Conservation (phyloP, 345 rosid genomes). For the Euphorbia peplus region DNA sequence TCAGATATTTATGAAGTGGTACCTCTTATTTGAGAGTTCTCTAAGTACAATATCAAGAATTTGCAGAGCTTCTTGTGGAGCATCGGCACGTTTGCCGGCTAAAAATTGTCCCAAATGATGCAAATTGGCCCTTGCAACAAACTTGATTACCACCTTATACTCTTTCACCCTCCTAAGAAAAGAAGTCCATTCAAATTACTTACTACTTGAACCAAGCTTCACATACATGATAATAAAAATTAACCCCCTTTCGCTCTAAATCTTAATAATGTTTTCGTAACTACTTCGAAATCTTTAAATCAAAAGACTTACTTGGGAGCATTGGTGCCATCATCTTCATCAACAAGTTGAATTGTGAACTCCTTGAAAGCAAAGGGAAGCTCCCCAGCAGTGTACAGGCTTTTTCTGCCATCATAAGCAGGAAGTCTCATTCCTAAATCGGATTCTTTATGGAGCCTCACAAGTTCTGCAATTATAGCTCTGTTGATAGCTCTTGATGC, state of each 20-base stretch:
- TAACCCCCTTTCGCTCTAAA: no score
- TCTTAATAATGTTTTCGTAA: no score
- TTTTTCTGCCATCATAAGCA: slow-evolving; percentile 97
- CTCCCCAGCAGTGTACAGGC: slow-evolving; percentile 93
- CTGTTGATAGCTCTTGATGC: slow-evolving; percentile 81
- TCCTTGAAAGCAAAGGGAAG: slow-evolving; percentile 91
- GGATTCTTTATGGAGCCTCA: slow-evolving; percentile 79
- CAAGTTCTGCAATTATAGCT: slow-evolving; percentile 92
- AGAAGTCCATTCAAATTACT: slow-evolving; percentile 8
- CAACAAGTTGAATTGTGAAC: slow-evolving; percentile 71
- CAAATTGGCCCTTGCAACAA: slow-evolving; percentile 81
- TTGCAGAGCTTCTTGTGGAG: slow-evolving; percentile 87
- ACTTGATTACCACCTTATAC: slow-evolving; percentile 79
- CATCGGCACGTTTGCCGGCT: slow-evolving; percentile 87
- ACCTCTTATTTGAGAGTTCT: slow-evolving; percentile 82
- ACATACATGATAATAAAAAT: background rate
- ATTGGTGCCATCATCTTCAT: slow-evolving; percentile 70
- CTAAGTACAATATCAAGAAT: slow-evolving; percentile 89
- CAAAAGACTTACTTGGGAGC: slow-evolving; percentile 77
- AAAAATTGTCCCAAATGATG: slow-evolving; percentile 84
- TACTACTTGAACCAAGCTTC: background rate
- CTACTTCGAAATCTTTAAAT: no score
- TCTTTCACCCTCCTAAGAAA: slow-evolving; percentile 69
- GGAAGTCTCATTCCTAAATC: slow-evolving; percentile 90
- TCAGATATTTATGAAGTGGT: background rate